These are phyloP conservation scores for Cladobotryum mycophilum DNA, from an alignment of 2,329 filamentous ascomycete genomes.

Conservation along the genomic window DNA sequence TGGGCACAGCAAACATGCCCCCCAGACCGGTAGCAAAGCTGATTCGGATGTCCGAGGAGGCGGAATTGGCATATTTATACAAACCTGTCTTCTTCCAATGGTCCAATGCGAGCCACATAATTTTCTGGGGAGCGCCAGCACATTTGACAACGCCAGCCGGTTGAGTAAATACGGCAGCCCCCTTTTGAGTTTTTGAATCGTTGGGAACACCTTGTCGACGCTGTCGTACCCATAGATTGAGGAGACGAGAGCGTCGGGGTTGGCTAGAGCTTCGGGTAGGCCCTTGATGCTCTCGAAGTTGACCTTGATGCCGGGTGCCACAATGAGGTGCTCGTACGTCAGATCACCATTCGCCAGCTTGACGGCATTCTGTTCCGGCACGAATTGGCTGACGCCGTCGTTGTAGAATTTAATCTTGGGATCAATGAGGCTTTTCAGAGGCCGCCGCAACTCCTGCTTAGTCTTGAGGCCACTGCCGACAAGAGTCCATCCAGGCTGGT, in stretches of 20 bases:
- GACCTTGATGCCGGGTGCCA: conserved; percentile 51
- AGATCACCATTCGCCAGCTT: conserved; percentile 51
- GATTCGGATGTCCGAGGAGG: conserved; percentile 42
- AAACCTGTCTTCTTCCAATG: conserved; percentile 49
- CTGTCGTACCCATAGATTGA: conserved; percentile 53
- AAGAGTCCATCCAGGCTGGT: conserved; percentile 65
- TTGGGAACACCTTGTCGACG: conserved; percentile 46
- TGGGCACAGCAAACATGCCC: conserved; percentile 54
- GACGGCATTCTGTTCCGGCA: conserved; percentile 50
- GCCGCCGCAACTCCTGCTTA: conserved; percentile 50
- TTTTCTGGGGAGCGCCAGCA: conserved; percentile 55
- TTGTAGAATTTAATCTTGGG: conserved; percentile 57
- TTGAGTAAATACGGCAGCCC: conserved; percentile 53
- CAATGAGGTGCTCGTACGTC: conserved; percentile 58
- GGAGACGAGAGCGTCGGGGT: conserved; percentile 43
- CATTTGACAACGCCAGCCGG: conserved; percentile 54
- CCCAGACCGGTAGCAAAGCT: conserved; percentile 50
- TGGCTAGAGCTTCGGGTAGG: conserved; percentile 48
- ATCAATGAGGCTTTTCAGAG: conserved; percentile 46
- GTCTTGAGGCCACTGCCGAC: conserved; percentile 61
- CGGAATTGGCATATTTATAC: conserved; percentile 36
- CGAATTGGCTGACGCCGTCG: conserved; percentile 42
- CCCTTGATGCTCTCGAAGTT: conserved; percentile 48
- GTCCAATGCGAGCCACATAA: conserved; percentile 56
- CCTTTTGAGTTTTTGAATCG: conserved; percentile 42